Conservation (phyloP, 1,139 yeast species). For the Pneumocystis jirovecii region DNA sequence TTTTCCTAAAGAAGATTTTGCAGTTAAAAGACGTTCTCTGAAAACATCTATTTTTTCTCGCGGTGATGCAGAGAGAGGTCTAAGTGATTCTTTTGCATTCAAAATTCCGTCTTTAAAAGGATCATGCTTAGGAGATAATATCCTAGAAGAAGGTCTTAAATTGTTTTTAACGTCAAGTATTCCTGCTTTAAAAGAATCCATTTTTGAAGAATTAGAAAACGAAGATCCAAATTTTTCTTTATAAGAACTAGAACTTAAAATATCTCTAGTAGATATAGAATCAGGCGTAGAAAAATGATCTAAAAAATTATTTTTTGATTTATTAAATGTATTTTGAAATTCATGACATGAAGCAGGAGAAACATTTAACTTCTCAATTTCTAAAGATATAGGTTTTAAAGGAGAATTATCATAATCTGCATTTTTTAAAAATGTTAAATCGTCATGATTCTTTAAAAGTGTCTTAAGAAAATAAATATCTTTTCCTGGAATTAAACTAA, state of each 20-base stretch:
- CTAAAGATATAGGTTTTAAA: not conserved
- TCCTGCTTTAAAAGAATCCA: not conserved
- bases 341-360: not conserved
- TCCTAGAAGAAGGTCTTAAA: not conserved
- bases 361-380: not conserved
- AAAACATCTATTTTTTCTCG: not conserved
- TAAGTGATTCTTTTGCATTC: not conserved
- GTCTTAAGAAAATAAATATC: not conserved
- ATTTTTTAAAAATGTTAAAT: not conserved
- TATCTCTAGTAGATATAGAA: not conserved
- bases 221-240: not conserved
- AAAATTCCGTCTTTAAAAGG: not conserved
- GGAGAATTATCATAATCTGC: not conserved
- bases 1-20: not conserved
- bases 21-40: not conserved
- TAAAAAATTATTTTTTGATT: not conserved
- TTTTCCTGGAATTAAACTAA: not conserved
- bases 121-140: not conserved
- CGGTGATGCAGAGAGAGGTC: not conserved
- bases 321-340: not conserved
- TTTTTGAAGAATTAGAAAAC: not conserved
- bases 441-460: not conserved
- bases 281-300: not conserved
- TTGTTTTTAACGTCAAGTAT: not conserved
- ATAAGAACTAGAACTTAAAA: not conserved